phyloP scores from a whole-genome alignment of 805 yeast genomes.

The Cyberlindnera japonica region DNA sequence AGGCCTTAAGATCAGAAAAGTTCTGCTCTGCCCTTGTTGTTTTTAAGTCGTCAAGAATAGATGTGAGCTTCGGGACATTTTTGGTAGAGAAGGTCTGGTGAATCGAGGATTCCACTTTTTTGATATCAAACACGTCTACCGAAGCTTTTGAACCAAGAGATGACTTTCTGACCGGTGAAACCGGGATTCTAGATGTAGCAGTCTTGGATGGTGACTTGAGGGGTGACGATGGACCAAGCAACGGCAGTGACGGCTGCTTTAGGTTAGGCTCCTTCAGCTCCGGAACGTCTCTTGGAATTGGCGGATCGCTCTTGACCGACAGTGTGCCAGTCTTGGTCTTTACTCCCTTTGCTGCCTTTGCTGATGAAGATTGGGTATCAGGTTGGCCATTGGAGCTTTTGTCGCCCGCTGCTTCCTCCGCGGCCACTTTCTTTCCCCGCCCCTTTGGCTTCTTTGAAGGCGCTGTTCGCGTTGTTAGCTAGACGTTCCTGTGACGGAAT shows the following conservation, averaged over 20 bases:
- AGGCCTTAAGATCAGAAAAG: slow-evolving; percentile 20
- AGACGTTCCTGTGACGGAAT: background rate
- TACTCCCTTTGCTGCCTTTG: background rate
- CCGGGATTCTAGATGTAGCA: slow-evolving; percentile 15
- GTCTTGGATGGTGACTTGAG: slow-evolving; percentile 4
- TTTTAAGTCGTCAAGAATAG: slow-evolving; percentile 27
- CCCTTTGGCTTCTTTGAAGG: slow-evolving; percentile 5
- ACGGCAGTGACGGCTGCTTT: slow-evolving; percentile 4
- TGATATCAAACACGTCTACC: slow-evolving; percentile 9
- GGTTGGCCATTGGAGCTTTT: too few species aligned
- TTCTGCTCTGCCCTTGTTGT: slow-evolving; percentile 20
- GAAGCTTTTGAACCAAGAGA: slow-evolving; percentile 5
- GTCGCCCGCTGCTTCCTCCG: background rate
- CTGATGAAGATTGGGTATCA: too few species aligned
- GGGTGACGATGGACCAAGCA: slow-evolving; percentile 7
- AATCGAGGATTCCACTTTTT: slow-evolving; percentile 12
- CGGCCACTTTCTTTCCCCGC: slow-evolving; percentile 2
- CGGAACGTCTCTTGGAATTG: background rate
- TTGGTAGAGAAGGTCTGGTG: slow-evolving; percentile 19
- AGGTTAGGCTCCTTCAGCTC: background rate
- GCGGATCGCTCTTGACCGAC: background rate
- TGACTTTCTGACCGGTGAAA: slow-evolving; percentile 21
- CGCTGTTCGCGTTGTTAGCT: slow-evolving; percentile 2
- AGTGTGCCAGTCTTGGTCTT: background rate
- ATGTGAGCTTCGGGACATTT: slow-evolving; percentile 20